Evolutionary conservation across 371 early-diverging fungal genomes (phyloP).

Genomic region (Mucor sp.): DNA sequence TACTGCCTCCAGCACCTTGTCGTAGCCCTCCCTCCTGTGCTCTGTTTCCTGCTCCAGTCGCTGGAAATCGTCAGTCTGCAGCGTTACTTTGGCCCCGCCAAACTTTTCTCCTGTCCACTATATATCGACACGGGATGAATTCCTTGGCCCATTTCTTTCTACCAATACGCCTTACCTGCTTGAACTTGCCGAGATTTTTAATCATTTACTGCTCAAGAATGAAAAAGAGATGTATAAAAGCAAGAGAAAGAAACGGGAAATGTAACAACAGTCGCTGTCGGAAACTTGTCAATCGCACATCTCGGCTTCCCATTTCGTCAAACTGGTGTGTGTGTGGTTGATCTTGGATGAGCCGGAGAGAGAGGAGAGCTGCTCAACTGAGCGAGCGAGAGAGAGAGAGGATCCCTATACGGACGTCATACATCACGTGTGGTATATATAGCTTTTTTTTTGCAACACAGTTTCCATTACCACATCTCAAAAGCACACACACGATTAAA

Average conservation of each 20-base stretch:
- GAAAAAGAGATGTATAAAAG: neutral
- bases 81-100: slow-evolving; percentile 47
- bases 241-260: slow-evolving; percentile 8
- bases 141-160: neutral
- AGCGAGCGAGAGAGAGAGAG: neutral
- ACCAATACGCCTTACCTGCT: slow-evolving; percentile 51
- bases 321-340: too few species aligned
- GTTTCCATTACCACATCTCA: neutral
- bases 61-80: slow-evolving; percentile 52
- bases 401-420: neutral
- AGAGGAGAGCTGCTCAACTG: too few species aligned
- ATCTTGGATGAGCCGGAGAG: neutral
- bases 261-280: slow-evolving; percentile 1
- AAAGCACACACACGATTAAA: slow-evolving; percentile 3
- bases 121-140: neutral
- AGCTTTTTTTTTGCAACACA: neutral
- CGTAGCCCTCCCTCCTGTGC: slow-evolving; percentile 33
- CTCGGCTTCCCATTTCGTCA: neutral
- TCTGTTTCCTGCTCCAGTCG: slow-evolving; percentile 40
- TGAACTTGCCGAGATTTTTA: slow-evolving; percentile 72
- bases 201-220: slow-evolving; percentile 39
- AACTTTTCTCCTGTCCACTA: slow-evolving; percentile 60
- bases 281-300: slow-evolving; percentile 1
- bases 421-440: neutral
- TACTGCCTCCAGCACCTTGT: slow-evolving; percentile 36